Evolutionary conservation across 371 early-diverging fungal genomes (phyloP).

Genomic region (Mortierella sp.): DNA sequence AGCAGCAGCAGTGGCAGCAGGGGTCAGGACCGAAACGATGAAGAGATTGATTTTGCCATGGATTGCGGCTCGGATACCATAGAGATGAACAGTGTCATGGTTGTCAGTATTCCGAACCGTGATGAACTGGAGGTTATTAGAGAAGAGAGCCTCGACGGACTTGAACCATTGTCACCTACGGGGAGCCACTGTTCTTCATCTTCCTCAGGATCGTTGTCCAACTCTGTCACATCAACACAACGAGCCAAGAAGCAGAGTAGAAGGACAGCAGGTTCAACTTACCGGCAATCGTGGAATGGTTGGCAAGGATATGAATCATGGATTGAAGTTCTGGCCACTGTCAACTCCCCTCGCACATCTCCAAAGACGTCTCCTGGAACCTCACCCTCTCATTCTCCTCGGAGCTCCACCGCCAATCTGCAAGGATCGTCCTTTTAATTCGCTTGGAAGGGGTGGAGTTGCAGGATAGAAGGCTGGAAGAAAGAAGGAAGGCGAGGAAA

Average conservation of each 20-base stretch:
- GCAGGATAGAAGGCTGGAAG: no score
- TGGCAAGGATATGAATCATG: conserved; percentile 47
- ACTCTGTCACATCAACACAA: conserved; percentile 10
- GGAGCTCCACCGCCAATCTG: conserved; percentile 15
- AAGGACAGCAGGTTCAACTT: neutral
- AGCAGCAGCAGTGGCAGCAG: conserved; percentile 6
- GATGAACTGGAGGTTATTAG: conserved; percentile 3
- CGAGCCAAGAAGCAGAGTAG: neutral
- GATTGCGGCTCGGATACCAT: neutral
- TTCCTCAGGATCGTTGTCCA: neutral
- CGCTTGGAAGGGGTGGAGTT: no score
- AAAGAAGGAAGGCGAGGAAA: no score
- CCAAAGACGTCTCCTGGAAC: conserved; percentile 29
- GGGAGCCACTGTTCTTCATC: conserved; percentile 7
- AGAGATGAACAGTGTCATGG: conserved; percentile 5
- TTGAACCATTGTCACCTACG: conserved; percentile 19
- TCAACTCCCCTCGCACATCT: conserved; percentile 28
- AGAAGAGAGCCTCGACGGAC: neutral
- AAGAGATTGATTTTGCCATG: neutral
- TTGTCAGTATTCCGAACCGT: conserved; percentile 1
- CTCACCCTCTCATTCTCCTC: conserved; percentile 28
- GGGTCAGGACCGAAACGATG: conserved; percentile 1
- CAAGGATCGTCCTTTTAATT: conserved; percentile 1
- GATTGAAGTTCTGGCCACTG: conserved; percentile 33
- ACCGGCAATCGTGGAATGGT: conserved; percentile 35